Evolutionary conservation across 2,329 filamentous ascomycete genomes (phyloP).

Genomic region (Colletotrichum cordylinicola): DNA sequence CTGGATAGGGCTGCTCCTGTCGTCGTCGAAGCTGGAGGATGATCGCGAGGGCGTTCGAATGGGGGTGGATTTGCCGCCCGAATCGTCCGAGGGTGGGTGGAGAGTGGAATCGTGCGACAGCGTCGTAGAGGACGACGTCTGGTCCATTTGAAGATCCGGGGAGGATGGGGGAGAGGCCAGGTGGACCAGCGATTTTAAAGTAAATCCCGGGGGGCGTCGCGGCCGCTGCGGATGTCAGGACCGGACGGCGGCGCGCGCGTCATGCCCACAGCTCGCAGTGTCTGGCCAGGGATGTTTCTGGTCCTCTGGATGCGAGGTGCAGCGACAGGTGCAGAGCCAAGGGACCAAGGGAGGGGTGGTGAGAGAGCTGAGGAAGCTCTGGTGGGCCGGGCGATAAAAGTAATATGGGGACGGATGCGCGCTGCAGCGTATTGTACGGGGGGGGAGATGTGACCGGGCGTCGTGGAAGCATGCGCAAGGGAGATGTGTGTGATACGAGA

Average conservation of each 20-base stretch:
- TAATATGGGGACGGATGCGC: background rate
- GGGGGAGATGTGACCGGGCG: background rate
- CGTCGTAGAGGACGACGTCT: conserved; percentile 8
- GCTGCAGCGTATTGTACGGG: background rate
- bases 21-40: conserved; percentile 5
- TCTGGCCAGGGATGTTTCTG: background rate
- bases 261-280: conserved; percentile 3
- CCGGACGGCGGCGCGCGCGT: conserved; percentile 6
- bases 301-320: background rate
- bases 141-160: conserved; percentile 13
- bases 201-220: conserved; percentile 3
- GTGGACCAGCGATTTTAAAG: conserved; percentile 7
- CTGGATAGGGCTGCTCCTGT: background rate
- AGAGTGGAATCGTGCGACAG: background rate
- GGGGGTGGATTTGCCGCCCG: conserved; percentile 5
- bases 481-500: background rate
- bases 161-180: background rate
- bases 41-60: conserved; percentile 22
- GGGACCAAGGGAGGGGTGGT: conserved; percentile 1
- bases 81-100: background rate
- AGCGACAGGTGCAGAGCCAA: background rate
- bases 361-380: background rate
- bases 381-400: background rate
- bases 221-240: conserved; percentile 6
- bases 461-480: background rate